A percentile compares a stretch with the other conserved stretches of the same genome.
These are phyloP conservation scores for Aspergillus transmontanensis DNA, from an alignment of 2,329 filamentous ascomycete species.

Conservation along the genomic window DNA sequence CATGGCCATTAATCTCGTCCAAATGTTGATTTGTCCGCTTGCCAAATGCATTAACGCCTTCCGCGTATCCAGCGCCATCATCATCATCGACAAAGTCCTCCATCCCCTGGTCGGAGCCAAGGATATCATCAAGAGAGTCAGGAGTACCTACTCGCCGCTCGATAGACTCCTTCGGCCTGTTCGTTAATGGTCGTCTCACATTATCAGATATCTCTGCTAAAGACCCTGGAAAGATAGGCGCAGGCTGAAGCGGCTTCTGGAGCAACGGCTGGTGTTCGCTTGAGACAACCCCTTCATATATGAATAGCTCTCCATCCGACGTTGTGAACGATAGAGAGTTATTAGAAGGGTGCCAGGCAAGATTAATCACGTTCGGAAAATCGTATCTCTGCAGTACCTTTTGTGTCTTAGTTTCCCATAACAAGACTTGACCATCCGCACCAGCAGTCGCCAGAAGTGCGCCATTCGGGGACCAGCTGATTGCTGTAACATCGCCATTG, in stretches of 20 bases:
- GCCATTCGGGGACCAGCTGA: conserved; percentile 94
- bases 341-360: conserved; percentile 87
- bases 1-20: conserved; percentile 46
- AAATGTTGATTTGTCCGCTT: conserved; percentile 61
- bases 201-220: conserved; percentile 71
- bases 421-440: conserved; percentile 51
- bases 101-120: conserved; percentile 64
- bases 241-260: conserved; percentile 64
- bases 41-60: conserved; percentile 63
- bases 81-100: conserved; percentile 94
- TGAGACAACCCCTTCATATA: conserved; percentile 66
- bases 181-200: conserved; percentile 57
- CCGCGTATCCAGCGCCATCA: conserved; percentile 85
- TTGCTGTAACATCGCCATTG: conserved; percentile 78
- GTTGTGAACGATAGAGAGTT: conserved; percentile 93
- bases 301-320: conserved; percentile 89
- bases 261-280: conserved; percentile 52
- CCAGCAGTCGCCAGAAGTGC: conserved; percentile 72
- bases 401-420: conserved; percentile 92
- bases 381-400: conserved; percentile 76
- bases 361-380: conserved; percentile 79
- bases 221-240: conserved; percentile 84
- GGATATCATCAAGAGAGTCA: conserved; percentile 81
- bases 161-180: conserved; percentile 58
- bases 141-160: conserved; percentile 62